These are phyloP conservation scores for Mortierella claussenii DNA, from an alignment of 192 early-diverging fungal genomes.

Conservation along the genomic window DNA sequence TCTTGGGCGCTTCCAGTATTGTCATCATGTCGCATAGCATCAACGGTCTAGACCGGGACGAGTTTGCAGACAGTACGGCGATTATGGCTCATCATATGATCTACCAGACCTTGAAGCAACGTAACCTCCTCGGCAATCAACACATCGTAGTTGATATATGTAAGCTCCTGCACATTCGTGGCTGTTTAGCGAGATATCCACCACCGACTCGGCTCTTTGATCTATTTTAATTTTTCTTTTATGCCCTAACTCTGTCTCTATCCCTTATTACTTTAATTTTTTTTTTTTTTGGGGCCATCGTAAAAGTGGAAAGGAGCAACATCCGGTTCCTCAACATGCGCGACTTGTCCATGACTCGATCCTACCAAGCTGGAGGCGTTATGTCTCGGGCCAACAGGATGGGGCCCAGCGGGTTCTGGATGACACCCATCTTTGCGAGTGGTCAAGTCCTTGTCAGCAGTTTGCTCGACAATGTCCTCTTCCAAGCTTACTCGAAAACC, in stretches of 20 bases:
- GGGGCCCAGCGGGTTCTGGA: conserved; percentile 17
- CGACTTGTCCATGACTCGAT: conserved; percentile 43
- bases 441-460: conserved; percentile 68
- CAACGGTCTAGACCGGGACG: conserved; percentile 47
- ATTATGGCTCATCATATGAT: conserved; percentile 76
- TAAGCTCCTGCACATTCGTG: conserved; percentile 14
- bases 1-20: conserved; percentile 56
- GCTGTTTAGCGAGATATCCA: too few species aligned
- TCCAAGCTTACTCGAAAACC: conserved; percentile 64
- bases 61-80: conserved; percentile 58
- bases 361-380: neutral
- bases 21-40: conserved; percentile 57
- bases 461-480: conserved; percentile 66
- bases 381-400: neutral
- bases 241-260: neutral
- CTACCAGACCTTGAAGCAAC: conserved; percentile 58
- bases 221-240: too few species aligned
- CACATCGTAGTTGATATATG: conserved; percentile 58
- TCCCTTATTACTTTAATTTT: neutral
- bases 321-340: conserved; percentile 67
- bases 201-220: too few species aligned
- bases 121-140: conserved; percentile 24
- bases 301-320: conserved; percentile 61
- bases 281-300: neutral
- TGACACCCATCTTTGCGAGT: conserved; percentile 71